These are phyloP conservation scores for Candida labiduridarum DNA, from an alignment of 1,139 yeast species.

Conservation along the genomic window DNA sequence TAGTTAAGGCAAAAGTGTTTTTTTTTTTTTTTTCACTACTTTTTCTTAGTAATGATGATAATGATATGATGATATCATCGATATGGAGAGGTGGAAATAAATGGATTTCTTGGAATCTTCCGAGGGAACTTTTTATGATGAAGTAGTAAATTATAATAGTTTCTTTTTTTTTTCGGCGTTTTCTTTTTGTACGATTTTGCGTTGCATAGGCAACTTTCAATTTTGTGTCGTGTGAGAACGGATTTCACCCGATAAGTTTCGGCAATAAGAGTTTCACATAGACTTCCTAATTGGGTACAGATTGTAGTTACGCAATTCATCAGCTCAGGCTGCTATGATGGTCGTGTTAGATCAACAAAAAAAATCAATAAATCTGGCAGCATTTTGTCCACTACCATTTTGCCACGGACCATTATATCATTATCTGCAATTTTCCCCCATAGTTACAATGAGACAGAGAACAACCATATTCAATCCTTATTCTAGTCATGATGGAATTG, in stretches of 20 bases:
- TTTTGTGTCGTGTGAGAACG: neutral
- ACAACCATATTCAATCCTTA: conserved; percentile 35
- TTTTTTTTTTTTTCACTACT: too few relatives aligned
- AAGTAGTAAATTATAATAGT: neutral
- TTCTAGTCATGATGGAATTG: conserved; percentile 27
- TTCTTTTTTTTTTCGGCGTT: neutral
- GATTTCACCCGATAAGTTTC: neutral
- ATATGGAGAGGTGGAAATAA: too few relatives aligned
- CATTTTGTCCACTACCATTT: neutral
- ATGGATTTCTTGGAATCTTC: too few relatives aligned
- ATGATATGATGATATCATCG: too few relatives aligned
- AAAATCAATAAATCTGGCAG: neutral
- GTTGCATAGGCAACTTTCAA: neutral
- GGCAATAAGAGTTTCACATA: neutral
- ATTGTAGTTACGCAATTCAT: too few relatives aligned
- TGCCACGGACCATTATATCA: neutral
- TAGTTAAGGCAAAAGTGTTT: too few relatives aligned
- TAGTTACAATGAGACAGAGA: conserved; percentile 29
- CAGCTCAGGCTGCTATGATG: too few relatives aligned
- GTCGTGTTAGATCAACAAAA: too few relatives aligned
- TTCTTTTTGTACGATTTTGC: neutral
- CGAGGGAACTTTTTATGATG: too few relatives aligned
- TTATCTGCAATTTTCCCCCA: neutral
- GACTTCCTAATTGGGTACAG: too few relatives aligned
- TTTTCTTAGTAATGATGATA: too few relatives aligned